phyloP scores from a whole-genome alignment of 2,329 filamentous ascomycete species.

The Sporothrix brunneoviolacea region DNA sequence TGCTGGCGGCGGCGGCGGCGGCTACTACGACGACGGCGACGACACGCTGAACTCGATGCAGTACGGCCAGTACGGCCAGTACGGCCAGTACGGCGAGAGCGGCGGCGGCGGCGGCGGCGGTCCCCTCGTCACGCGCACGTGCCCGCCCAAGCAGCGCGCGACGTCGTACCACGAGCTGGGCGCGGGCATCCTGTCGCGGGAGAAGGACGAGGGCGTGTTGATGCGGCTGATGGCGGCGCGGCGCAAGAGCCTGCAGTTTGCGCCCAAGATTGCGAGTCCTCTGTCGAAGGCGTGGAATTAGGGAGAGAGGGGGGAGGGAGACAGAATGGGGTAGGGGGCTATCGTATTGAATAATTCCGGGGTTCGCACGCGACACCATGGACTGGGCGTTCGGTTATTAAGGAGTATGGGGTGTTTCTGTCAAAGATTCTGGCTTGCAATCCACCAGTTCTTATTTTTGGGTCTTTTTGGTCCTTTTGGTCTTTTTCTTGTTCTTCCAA shows the following conservation, averaged over 20 bases:
- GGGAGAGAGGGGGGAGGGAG: background rate
- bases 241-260: conserved; percentile 71
- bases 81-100: conserved; percentile 27
- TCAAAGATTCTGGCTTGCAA: no score
- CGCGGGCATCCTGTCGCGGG: conserved; percentile 37
- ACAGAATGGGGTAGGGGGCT: no score
- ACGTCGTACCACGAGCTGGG: conserved; percentile 33
- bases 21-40: conserved; percentile 26
- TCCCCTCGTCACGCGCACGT: conserved; percentile 44
- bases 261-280: conserved; percentile 68
- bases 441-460: background rate
- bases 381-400: no score
- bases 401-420: no score
- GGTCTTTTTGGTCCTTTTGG: background rate
- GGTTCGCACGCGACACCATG: no score
- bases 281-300: conserved; percentile 51
- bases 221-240: conserved; percentile 63
- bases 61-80: conserved; percentile 23
- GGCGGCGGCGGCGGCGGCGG: no score
- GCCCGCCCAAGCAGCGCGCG: conserved; percentile 42
- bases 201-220: conserved; percentile 51
- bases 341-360: no score
- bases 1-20: conserved; percentile 21
- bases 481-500: background rate
- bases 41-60: conserved; percentile 21